Conservation (phyloP, 441 rosid species). For the Arabidopsis lyrata region DNA sequence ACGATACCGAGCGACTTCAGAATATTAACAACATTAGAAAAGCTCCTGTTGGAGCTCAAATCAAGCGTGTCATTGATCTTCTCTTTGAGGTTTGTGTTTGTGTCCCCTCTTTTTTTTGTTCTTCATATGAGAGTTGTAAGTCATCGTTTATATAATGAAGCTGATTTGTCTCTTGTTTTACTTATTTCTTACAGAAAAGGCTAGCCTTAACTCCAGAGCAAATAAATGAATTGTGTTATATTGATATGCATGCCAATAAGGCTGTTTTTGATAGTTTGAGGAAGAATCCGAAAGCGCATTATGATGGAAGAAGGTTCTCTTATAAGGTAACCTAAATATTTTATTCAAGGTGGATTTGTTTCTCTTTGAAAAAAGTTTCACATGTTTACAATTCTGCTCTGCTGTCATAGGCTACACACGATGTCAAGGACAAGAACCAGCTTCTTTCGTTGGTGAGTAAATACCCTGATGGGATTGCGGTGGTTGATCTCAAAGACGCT, state of each 20-base stretch:
- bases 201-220: constrained; percentile 74
- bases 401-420: constrained; percentile 58
- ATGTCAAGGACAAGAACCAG: constrained; percentile 70
- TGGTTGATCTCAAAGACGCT: constrained; percentile 84
- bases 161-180: neutral
- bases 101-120: neutral
- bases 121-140: neutral
- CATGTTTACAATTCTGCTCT: constrained; percentile 4
- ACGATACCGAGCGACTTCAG: constrained; percentile 82
- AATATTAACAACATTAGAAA: constrained; percentile 72
- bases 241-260: constrained; percentile 74
- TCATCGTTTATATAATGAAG: neutral
- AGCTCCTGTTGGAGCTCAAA: constrained; percentile 85
- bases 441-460: constrained; percentile 65
- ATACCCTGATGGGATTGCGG: constrained; percentile 76
- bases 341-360: neutral
- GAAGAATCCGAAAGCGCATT: constrained; percentile 79
- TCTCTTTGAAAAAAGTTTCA: neutral
- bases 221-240: constrained; percentile 78
- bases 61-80: constrained; percentile 86
- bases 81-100: constrained; percentile 70
- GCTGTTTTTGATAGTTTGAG: constrained; percentile 87
- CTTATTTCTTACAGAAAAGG: constrained; percentile 60
- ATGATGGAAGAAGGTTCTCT: constrained; percentile 81
- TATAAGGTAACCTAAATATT: constrained; percentile 69